Evolutionary conservation across 169 alveolate species (phyloP).

Genomic region (Plasmodium sp.): DNA sequence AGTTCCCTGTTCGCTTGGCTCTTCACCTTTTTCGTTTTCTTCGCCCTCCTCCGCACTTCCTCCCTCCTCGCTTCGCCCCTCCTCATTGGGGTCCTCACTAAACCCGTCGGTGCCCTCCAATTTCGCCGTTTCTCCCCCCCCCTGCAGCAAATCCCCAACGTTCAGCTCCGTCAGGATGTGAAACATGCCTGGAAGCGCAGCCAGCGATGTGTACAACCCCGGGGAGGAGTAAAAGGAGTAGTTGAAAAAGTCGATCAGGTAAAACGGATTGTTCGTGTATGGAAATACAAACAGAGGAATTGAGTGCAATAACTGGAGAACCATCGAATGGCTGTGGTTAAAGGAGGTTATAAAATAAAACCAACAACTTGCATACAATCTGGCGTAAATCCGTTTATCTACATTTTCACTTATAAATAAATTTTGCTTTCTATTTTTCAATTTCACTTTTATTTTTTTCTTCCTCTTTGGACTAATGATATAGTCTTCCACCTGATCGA

Average conservation of each 20-base stretch:
- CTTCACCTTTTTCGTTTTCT: background rate
- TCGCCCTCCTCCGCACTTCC: background rate
- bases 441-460: background rate
- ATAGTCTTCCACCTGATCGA: background rate
- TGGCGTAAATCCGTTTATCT: slow-evolving; percentile 28
- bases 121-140: background rate
- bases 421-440: slow-evolving; percentile 51
- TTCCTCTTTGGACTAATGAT: background rate
- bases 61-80: background rate
- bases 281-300: slow-evolving; percentile 71
- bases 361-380: slow-evolving; percentile 58
- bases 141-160: slow-evolving; percentile 27
- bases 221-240: slow-evolving; percentile 35
- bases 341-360: slow-evolving; percentile 56
- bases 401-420: slow-evolving; percentile 57
- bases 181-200: slow-evolving; percentile 72
- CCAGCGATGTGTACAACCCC: slow-evolving; percentile 52
- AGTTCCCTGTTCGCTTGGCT: background rate
- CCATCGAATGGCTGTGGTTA: slow-evolving; percentile 52
- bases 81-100: too few relatives aligned
- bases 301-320: slow-evolving; percentile 38
- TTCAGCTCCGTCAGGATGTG: slow-evolving; percentile 62
- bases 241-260: slow-evolving; percentile 63
- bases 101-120: background rate
- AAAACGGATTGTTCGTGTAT: slow-evolving; percentile 62